Base-by-base conservation (phyloP, 176 grass and related monocot genomes). In the Juncus inflexus region DNA sequence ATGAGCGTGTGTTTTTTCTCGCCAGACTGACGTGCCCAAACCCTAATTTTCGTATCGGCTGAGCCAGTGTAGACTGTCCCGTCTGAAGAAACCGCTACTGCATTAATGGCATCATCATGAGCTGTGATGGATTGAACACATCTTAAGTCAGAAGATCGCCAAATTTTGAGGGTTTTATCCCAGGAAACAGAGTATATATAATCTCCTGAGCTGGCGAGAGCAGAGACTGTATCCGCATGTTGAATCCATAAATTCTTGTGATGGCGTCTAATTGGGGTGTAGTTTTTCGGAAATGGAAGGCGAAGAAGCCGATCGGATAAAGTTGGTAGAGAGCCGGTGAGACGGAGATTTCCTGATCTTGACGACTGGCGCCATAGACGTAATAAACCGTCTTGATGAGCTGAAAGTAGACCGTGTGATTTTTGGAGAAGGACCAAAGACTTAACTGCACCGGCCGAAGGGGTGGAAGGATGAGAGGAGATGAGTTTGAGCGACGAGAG, bases 101-200 rank as follows among this genome's bases (percentile, higher is more conserved):
- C 82, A 76, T 96, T 96, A 39, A 96, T 73, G 3, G 92, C 92
- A 49, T 96, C 92, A 51, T 96, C 87, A 62, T 96, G 92, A 43
- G 92, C 92, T 1, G 37, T 28, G 11, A 91, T 52, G 1, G 92
- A 96, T 50, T 96, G 86, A 9, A 96, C 35, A 76, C 92, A 96
- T 51, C 92, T 79, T 16, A 88, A 78, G 1, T 86, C 86, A 19
- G 82, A 67, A 9, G 81, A 12, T n/a, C 79, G 76, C 92, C 87
- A 96, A 41, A 96, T 65, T 79, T 96, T 96, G 50, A 96, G 92
- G 9, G 87, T 86, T 67, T 61, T 88, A 78, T 96, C 92, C 92
- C 92, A 96, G 37, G 92, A 96, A 11, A 81, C 84, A 58, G 92
- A 96, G 77, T 91, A 91, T 62, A 96, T 85, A 35, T 80, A 78